Conservation (phyloP, 768 basidiomycete genomes). For the Neoboletus magnificus region DNA sequence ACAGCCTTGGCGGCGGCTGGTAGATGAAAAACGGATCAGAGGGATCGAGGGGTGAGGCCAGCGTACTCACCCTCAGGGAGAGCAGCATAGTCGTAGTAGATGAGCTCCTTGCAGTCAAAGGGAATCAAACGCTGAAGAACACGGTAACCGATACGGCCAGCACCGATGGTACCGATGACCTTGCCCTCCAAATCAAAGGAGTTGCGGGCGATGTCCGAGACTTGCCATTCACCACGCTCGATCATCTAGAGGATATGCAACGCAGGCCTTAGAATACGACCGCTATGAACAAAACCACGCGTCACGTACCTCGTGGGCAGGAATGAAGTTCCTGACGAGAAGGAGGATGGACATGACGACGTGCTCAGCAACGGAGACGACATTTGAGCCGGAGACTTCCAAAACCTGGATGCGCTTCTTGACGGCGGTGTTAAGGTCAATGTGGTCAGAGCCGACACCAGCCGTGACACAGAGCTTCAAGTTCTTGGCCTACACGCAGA, state of each 20-base stretch:
- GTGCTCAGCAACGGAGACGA: slow-evolving; percentile 89
- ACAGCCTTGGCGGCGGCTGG: slow-evolving; percentile 63
- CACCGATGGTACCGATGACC: slow-evolving; percentile 88
- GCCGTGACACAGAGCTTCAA: slow-evolving; percentile 89
- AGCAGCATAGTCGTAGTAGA: slow-evolving; percentile 85
- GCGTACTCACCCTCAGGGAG: slow-evolving; percentile 52
- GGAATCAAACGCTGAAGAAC: slow-evolving; percentile 76
- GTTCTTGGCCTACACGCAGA: slow-evolving; percentile 66
- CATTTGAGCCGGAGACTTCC: slow-evolving; percentile 88
- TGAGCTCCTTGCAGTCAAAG: slow-evolving; percentile 85
- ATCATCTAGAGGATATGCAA: slow-evolving; percentile 54
- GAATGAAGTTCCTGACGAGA: slow-evolving; percentile 86
- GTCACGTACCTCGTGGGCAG: slow-evolving; percentile 69
- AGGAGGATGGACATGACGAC: slow-evolving; percentile 88
- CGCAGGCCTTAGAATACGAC: neutral
- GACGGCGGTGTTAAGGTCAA: slow-evolving; percentile 86
- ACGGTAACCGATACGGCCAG: slow-evolving; percentile 81
- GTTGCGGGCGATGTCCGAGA: slow-evolving; percentile 76
- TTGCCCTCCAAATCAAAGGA: slow-evolving; percentile 90
- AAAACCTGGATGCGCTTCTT: slow-evolving; percentile 76
- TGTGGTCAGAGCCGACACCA: slow-evolving; percentile 87
- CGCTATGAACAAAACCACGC: neutral
- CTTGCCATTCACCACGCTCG: slow-evolving; percentile 82
- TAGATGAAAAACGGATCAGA: neutral
- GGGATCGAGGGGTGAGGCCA: no score